Conservation (phyloP, 1,284 basidiomycete genomes). For the Fomitopsis schrenkii region DNA sequence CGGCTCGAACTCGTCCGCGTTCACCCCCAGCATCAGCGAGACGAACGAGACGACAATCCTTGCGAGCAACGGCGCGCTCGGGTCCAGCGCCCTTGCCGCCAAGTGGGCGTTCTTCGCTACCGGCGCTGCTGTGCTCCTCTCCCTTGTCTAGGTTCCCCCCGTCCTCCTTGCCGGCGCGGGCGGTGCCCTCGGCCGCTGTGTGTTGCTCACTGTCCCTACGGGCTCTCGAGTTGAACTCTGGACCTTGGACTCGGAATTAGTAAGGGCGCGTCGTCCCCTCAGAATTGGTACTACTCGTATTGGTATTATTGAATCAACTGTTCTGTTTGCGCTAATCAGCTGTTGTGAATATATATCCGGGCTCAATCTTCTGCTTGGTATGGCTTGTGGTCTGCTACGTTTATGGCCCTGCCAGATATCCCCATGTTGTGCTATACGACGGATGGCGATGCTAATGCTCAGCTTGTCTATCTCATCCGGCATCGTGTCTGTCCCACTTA, state of each 20-base stretch:
- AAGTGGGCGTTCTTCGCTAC: constrained; percentile 12
- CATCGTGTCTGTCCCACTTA: no score
- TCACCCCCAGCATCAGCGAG: constrained; percentile 48
- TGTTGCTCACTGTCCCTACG: neutral
- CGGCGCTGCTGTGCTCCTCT: constrained; percentile 14
- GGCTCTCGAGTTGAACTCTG: neutral
- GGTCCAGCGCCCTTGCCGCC: constrained; percentile 1
- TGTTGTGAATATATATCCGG: constrained; percentile 2
- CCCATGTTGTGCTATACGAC: neutral
- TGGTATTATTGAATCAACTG: neutral
- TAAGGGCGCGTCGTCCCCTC: neutral
- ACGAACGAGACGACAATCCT: constrained; percentile 47
- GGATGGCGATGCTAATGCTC: neutral
- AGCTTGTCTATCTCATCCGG: no score
- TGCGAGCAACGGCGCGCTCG: constrained; percentile 14
- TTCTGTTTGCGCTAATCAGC: neutral
- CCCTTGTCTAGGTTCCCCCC: neutral
- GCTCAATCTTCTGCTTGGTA: neutral
- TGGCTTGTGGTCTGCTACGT: neutral
- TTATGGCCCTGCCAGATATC: neutral
- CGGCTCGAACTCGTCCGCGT: constrained; percentile 44
- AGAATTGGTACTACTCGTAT: neutral
- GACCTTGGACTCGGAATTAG: neutral
- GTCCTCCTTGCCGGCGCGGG: neutral
- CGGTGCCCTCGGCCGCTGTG: neutral